Conservation (phyloP, 2,329 filamentous ascomycete species). For the Diaporthe batatas region DNA sequence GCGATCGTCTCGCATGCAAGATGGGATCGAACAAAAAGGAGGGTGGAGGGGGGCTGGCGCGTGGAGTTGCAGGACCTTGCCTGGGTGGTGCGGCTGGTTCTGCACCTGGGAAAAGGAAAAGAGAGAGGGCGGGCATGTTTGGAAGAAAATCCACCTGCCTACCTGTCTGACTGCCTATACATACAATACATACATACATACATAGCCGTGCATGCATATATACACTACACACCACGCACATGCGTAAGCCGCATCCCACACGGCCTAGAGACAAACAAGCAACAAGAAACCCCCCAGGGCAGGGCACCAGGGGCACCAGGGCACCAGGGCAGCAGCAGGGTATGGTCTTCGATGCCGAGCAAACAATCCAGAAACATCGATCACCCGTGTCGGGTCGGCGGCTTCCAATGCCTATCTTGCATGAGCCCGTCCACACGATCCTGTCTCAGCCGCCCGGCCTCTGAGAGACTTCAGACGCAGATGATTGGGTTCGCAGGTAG, state of each 20-base stretch:
- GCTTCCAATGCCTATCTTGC: constrained; percentile 34
- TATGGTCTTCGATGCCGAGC: constrained; percentile 14
- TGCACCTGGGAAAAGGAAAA: not conserved
- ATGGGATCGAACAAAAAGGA: constrained; percentile 21
- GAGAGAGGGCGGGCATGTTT: not conserved
- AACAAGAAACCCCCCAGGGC: not conserved
- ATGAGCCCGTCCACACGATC: constrained; percentile 29
- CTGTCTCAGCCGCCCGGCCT: constrained; percentile 33
- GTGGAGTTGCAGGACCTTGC: constrained; percentile 1
- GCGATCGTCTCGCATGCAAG: constrained; percentile 33
- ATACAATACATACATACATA: not conserved
- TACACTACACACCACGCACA: not conserved
- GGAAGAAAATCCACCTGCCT: not conserved
- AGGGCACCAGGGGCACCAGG: not conserved
- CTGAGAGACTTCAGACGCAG: not conserved
- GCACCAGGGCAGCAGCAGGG: too few species aligned
- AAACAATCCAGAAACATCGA: constrained; percentile 14
- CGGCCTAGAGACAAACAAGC: constrained; percentile 3
- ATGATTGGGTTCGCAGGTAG: constrained; percentile 34
- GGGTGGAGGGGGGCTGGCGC: not conserved
- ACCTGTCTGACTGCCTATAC: not conserved
- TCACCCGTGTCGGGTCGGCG: constrained; percentile 16
- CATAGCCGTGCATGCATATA: constrained; percentile 11
- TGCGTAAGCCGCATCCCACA: constrained; percentile 22
- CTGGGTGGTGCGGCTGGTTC: not conserved